Base-by-base conservation (phyloP, 768 basidiomycete genomes). In the Hygrocybe punicea region DNA sequence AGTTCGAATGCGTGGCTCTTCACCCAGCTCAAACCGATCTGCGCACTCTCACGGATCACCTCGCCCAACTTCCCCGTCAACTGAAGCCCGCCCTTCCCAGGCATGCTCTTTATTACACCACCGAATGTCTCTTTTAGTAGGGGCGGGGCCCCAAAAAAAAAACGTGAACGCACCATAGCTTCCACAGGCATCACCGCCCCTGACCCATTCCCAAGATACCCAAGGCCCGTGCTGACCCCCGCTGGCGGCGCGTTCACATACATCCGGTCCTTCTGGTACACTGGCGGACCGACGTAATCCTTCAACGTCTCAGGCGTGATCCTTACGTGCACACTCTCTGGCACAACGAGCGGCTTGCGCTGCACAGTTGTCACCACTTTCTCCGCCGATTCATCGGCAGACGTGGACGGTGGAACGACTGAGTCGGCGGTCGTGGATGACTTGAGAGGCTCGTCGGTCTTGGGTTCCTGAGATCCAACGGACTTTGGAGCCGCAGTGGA, bases 101-200 rank as follows among this genome's bases (percentile, higher is more conserved):
- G 95, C 93, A 97, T 98, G 51, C 86, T 86, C 93, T 94, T 69
- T n/a, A 25, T 44, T 23, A 11, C 17, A 2, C 14, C 34, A 17
- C 29, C 4, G 36, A 35, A 2, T 21, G 13, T 34, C 14, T 9
- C 11, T 23, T 37, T 37, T 4, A 35, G 11, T 4, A 5, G 35
- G 29, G 8, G 4, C 35, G 13, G 14, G 19, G 29, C 10, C 10
- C 24, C 52, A 53, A 47, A 53, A 40, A 21, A 24, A 29, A 34
- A 13, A 39, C 17, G 45, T 48, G 34, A 6, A 79, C 85, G 64
- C 58, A 94, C 94, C 65, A 89, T 89, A 37, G 90, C 93, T 74
- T 99, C 97, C 25, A 99, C 85, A 17, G 95, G 95, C 93, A 98
- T 96, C 42, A 98, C 91, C 4, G 93, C 89, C 23, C 97, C 97